Conservation (phyloP, 1,139 yeast genomes). For the Geotrichum bryndzae region DNA sequence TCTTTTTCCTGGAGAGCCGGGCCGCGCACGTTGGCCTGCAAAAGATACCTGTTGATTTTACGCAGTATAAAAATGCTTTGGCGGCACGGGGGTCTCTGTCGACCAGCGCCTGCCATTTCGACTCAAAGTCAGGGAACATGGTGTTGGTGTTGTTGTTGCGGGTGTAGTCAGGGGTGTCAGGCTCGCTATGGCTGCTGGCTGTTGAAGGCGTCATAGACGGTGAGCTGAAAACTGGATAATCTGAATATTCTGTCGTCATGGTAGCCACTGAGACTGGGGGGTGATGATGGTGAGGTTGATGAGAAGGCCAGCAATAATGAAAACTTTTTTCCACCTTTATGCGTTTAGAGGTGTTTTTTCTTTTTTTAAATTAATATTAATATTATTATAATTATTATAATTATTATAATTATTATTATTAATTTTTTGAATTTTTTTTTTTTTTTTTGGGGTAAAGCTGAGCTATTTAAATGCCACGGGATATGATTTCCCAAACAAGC, state of each 20-base stretch:
- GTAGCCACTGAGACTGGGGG: neutral
- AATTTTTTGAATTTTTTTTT: too few relatives aligned
- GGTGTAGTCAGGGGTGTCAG: neutral
- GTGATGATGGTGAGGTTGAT: neutral
- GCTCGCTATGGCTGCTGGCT: neutral
- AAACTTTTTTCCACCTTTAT: neutral
- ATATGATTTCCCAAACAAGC: neutral
- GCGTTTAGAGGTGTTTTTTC: neutral
- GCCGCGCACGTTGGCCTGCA: constrained; percentile 28
- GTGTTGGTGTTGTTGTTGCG: neutral
- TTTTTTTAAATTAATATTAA: too few relatives aligned
- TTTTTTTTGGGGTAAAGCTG: neutral
- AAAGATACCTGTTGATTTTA: constrained; percentile 24
- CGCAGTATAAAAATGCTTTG: constrained; percentile 25
- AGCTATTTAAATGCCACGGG: neutral
- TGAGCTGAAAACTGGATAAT: neutral
- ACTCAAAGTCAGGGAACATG: constrained; percentile 15
- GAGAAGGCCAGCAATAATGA: neutral
- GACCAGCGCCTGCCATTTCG: constrained; percentile 24
- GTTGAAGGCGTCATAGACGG: neutral
- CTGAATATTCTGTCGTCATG: neutral
- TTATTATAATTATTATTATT: neutral
- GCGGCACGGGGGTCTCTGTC: constrained; percentile 26
- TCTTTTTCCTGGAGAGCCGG: constrained; percentile 22
- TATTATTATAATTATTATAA: neutral